These are phyloP conservation scores for Colletotrichum gigasporum DNA, from an alignment of 2,329 filamentous ascomycete genomes.

Conservation along the genomic window DNA sequence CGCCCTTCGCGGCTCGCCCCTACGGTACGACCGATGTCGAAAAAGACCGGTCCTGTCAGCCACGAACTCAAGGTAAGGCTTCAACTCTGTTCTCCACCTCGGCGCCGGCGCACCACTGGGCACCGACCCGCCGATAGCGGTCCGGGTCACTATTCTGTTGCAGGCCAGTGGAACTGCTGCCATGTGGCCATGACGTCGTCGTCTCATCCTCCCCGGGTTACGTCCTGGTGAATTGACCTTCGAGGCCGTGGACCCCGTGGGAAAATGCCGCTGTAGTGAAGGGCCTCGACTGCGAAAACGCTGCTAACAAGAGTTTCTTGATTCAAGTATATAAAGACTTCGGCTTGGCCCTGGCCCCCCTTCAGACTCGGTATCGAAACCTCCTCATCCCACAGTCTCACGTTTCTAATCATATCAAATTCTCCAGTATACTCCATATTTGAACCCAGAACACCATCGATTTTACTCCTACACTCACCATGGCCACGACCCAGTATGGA, in stretches of 20 bases:
- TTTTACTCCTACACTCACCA: not conserved
- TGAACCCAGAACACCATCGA: not conserved
- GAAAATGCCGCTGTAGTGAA: not conserved
- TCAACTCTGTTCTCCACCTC: not conserved
- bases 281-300: not conserved
- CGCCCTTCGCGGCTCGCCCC: slow-evolving; percentile 23
- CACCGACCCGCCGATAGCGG: slow-evolving; percentile 23
- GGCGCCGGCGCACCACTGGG: slow-evolving; percentile 14
- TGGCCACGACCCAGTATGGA: slow-evolving; percentile 25
- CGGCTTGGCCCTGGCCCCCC: not conserved
- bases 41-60: not conserved
- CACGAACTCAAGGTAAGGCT: not conserved
- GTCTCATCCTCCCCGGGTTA: slow-evolving; percentile 17
- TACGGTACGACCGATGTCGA: slow-evolving; percentile 14
- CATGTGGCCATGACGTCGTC: slow-evolving; percentile 25
- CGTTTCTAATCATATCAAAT: not conserved
- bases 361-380: no score
- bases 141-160: not conserved
- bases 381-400: not conserved
- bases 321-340: slow-evolving; percentile 10
- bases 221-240: slow-evolving; percentile 18
- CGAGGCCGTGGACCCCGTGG: not conserved
- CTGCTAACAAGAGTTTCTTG: not conserved
- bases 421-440: not conserved
- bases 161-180: slow-evolving; percentile 11